These are phyloP conservation scores for Kernera saxatilis DNA, from an alignment of 345 rosid genomes.

Conservation along the genomic window DNA sequence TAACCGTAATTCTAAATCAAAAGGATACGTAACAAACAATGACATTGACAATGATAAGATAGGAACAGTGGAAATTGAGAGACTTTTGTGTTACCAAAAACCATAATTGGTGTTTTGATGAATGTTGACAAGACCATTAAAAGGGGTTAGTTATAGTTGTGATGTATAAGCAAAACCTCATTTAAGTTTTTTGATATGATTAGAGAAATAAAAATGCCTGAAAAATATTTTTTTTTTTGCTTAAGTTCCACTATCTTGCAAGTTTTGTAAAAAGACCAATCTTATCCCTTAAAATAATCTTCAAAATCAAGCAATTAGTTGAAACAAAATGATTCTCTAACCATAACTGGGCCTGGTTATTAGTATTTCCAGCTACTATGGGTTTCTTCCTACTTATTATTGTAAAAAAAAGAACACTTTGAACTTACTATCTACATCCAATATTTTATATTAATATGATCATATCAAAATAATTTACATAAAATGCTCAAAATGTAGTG, in stretches of 20 bases:
- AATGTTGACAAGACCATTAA: conserved; percentile 22
- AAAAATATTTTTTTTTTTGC: not conserved
- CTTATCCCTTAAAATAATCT: conserved; percentile 16
- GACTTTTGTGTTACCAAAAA: conserved; percentile 4
- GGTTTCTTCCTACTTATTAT: not conserved
- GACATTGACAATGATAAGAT: conserved; percentile 24
- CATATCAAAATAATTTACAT: not conserved
- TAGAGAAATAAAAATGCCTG: not conserved
- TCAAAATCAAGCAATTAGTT: conserved; percentile 33
- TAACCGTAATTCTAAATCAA: conserved; percentile 10
- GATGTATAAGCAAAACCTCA: conserved; percentile 22
- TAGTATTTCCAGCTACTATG: conserved; percentile 18
- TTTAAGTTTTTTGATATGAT: not conserved
- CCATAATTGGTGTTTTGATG: conserved; percentile 21
- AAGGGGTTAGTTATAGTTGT: conserved; percentile 26
- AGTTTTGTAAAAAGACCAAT: conserved; percentile 24
- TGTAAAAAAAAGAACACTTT: not conserved
- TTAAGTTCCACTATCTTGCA: conserved; percentile 9
- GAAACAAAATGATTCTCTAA: conserved; percentile 36
- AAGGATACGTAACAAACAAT: conserved; percentile 28
- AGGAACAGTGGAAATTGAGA: not conserved
- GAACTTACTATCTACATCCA: not conserved
- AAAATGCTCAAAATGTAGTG: not conserved
- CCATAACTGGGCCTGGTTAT: conserved; percentile 25
- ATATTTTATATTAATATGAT: not conserved